Evolutionary conservation across 345 rosid genomes (phyloP), one percentile per base, ranked within the genome.

Genomic region (Citrus glauca): DNA sequence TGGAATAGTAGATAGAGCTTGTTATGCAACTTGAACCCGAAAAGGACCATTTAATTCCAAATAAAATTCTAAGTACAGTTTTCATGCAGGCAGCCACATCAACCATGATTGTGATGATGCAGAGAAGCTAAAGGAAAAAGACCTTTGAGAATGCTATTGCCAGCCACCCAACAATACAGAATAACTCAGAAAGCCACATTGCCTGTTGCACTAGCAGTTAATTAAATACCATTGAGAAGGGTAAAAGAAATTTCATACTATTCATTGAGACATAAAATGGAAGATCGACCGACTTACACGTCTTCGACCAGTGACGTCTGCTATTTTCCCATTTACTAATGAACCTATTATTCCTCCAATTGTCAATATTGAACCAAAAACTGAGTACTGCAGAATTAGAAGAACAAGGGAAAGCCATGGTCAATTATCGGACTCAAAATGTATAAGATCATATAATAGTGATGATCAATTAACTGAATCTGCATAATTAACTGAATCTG

Each of bases 321-420:
- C 77, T 22, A 86, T 55, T 37, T 73, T 81, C 50, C 90, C 87
- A 57, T 69, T 84, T 32, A 82, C 14, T 17, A 82, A 22, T 25
- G 86, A 73, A 25, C 84, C 87, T 6, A 80, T 28, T 14, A 84
- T 9, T 66, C 85, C 87, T 73, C 91, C 87, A 35, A 77, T 53
- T 19, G 86, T 83, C 9, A 82, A 17, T 7, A 75, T 14, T 16
- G 89, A 86, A 57, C 82, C 84, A 59, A 88, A 86, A 68, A 84
- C 50, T 42, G 50, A 42, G 50, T 10, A 42, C 50, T 42, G 16
- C 50, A 42, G 16, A 42, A 42, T 42, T 14, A 37, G 25, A 80
- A 56, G 22, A 67, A 0, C 0, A 19, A 27, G 14, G 17, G 33
- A 27, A 50, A 20, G 16, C 3, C 9, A 24, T 40, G 55, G 9